Evolutionary conservation across 2,329 filamentous ascomycete genomes (phyloP).

Genomic region (Shiraia sp.): DNA sequence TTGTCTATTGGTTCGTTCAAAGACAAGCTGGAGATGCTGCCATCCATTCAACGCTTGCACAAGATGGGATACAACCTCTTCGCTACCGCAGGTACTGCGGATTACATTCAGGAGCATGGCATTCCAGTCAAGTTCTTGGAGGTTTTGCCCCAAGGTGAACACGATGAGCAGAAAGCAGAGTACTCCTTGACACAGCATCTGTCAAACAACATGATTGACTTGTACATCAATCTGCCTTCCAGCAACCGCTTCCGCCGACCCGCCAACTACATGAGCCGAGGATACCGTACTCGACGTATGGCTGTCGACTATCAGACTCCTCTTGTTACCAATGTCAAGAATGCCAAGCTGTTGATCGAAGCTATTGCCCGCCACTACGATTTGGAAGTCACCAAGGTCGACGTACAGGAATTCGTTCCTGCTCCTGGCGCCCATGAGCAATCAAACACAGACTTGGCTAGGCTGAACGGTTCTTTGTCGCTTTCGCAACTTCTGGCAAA

Average conservation of each 20-base stretch:
- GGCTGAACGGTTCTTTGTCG: conserved; percentile 60
- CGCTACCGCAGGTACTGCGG: conserved; percentile 92
- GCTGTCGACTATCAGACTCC: conserved; percentile 97
- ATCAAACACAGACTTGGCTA: conserved; percentile 48
- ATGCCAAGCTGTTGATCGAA: conserved; percentile 95
- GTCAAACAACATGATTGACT: conserved; percentile 95
- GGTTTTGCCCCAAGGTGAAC: conserved; percentile 64
- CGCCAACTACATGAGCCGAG: conserved; percentile 98
- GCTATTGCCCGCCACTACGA: conserved; percentile 89
- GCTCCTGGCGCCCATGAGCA: conserved; percentile 40
- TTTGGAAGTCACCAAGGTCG: conserved; percentile 78
- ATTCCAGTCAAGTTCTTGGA: conserved; percentile 94
- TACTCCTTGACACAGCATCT: conserved; percentile 97
- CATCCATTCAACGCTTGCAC: conserved; percentile 86
- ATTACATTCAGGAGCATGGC: conserved; percentile 92
- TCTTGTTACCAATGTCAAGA: conserved; percentile 98
- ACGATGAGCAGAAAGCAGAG: conserved; percentile 86
- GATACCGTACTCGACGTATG: conserved; percentile 95
- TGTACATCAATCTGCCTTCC: conserved; percentile 99
- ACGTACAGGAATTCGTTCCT: conserved; percentile 80
- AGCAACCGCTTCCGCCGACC: conserved; percentile 96
- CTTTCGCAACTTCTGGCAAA: conserved; percentile 74
- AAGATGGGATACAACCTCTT: conserved; percentile 94
- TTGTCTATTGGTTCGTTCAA: conserved; percentile 96
- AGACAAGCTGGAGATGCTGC: conserved; percentile 96